Conservation (phyloP, 163 green algal species). For the Scenedesmus sp. region DNA sequence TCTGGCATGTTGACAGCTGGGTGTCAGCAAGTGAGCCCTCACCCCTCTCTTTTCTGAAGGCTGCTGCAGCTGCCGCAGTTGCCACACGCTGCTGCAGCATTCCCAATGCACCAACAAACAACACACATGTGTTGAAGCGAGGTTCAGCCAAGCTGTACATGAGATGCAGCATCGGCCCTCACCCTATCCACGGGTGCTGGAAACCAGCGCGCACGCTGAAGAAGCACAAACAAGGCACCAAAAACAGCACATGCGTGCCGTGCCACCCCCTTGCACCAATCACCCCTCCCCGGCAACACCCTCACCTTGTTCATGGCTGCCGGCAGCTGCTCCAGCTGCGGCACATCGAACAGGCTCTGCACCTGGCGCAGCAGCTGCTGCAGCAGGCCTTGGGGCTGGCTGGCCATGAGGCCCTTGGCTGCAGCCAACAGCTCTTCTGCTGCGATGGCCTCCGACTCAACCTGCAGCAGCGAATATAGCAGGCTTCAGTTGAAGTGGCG, state of each 20-base stretch:
- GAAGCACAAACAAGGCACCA: neutral
- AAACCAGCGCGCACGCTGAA: neutral
- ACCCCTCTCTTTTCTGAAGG: too few species aligned
- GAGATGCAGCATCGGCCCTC: too few species aligned
- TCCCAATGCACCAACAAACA: too few species aligned
- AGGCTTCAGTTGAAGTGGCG: too few species aligned
- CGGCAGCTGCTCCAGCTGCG: conserved; percentile 68
- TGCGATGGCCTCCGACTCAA: conserved; percentile 47
- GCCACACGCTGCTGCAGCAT: too few species aligned
- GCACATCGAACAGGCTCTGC: conserved; percentile 76
- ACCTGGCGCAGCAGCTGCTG: conserved; percentile 68
- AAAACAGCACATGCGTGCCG: neutral
- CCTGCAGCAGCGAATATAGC: conserved; percentile 52
- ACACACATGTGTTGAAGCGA: too few species aligned
- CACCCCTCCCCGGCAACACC: neutral
- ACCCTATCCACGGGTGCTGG: too few species aligned
- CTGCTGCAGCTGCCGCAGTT: too few species aligned
- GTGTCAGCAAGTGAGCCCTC: neutral
- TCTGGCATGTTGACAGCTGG: too few species aligned
- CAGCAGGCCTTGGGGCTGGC: conserved; percentile 67
- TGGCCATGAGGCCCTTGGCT: conserved; percentile 55
- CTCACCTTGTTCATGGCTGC: conserved; percentile 72
- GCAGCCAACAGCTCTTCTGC: conserved; percentile 47
- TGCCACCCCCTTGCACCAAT: too few species aligned
- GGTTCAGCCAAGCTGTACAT: too few species aligned